A percentile compares a stretch with the other conserved stretches of the same genome.
These are phyloP conservation scores for Vanderwaltozyma polyspora DNA, from an alignment of 805 yeast genomes.

Conservation along the genomic window DNA sequence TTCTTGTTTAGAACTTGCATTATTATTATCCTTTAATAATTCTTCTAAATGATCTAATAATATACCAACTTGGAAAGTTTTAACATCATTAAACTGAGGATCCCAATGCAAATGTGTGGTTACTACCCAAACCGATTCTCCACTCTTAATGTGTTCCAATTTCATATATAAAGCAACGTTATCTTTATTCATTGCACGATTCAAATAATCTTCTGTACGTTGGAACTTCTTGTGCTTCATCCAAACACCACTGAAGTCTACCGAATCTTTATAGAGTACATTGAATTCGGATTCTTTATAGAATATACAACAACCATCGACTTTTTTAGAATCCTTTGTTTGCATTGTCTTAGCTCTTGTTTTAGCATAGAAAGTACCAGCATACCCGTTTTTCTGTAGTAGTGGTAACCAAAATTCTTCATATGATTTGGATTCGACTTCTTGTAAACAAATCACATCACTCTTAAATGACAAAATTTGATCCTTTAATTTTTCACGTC, in stretches of 20 bases:
- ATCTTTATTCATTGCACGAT: constrained; percentile 92
- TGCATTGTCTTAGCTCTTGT: constrained; percentile 88
- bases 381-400: constrained; percentile 64
- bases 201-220: constrained; percentile 87
- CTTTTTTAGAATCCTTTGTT: constrained; percentile 70
- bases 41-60: constrained; percentile 76
- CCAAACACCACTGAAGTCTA: constrained; percentile 77
- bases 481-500: constrained; percentile 63
- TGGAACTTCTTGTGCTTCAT: constrained; percentile 77
- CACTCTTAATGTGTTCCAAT: constrained; percentile 62
- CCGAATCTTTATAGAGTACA: constrained; percentile 54
- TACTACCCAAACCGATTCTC: constrained; percentile 61
- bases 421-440: constrained; percentile 78
- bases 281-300: constrained; percentile 60
- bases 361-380: constrained; percentile 73
- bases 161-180: constrained; percentile 74
- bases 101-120: constrained; percentile 98
- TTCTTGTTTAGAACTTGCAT: constrained; percentile 37
- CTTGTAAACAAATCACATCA: constrained; percentile 87
- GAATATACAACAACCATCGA: constrained; percentile 97
- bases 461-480: constrained; percentile 57
- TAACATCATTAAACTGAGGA: constrained; percentile 91
- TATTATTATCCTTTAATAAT: constrained; percentile 39
- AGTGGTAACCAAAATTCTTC: constrained; percentile 80
- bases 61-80: constrained; percentile 89